Evolutionary conservation across 371 early-diverging fungal genomes (phyloP).

Genomic region (Rhizopus sp.): DNA sequence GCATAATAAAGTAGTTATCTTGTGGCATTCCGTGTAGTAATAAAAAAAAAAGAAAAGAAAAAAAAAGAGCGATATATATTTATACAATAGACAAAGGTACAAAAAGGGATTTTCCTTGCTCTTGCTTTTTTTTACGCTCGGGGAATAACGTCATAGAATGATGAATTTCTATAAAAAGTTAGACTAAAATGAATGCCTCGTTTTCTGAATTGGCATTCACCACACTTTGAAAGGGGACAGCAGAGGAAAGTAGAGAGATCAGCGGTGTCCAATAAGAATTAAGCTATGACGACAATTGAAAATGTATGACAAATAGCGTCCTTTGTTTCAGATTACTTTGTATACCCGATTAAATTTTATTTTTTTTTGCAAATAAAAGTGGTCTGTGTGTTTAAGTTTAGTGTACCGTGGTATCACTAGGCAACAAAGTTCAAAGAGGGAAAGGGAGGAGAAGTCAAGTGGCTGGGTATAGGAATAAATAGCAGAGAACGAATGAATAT

Average conservation of each 20-base stretch:
- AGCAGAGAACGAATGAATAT: too few species aligned
- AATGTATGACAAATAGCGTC: background rate
- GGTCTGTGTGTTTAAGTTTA: background rate
- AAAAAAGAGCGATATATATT: background rate
- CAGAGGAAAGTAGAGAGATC: background rate
- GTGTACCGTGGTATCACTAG: background rate
- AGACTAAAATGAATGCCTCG: background rate
- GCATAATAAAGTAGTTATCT: background rate
- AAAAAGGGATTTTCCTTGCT: background rate
- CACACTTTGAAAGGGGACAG: background rate
- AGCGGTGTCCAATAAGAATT: background rate
- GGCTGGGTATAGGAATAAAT: too few species aligned
- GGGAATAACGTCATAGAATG: slow-evolving; percentile 4
- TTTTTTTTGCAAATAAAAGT: background rate
- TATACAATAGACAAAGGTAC: background rate
- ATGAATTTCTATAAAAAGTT: slow-evolving; percentile 3
- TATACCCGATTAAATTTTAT: background rate
- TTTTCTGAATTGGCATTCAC: background rate
- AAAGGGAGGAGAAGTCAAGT: too few species aligned
- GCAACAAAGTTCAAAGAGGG: background rate
- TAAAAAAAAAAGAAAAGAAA: background rate
- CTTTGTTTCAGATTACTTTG: slow-evolving; percentile 1
- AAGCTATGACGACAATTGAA: slow-evolving; percentile 2
- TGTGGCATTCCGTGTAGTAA: background rate
- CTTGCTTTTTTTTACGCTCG: background rate